Evolutionary conservation across 2,329 filamentous ascomycete genomes (phyloP), one percentile per base, ranked within the genome.

Genomic region (Aciculosporium take): DNA sequence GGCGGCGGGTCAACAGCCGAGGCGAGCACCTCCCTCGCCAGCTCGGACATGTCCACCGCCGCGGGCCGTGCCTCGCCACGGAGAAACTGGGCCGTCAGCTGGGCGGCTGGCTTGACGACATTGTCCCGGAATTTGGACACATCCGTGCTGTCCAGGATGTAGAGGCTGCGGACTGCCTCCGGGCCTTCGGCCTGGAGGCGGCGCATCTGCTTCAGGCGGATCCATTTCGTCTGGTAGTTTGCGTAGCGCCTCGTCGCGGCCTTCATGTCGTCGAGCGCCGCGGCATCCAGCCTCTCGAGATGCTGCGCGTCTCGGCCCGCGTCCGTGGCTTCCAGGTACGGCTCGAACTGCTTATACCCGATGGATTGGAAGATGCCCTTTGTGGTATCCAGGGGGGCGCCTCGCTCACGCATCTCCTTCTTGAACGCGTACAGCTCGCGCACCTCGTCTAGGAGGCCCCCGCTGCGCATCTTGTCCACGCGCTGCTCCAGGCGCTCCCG

Each of bases 291-390:
- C 15, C 65, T 65, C 17, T 72, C 67, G 1, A 83, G 60, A 4
- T 72, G 65, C 45, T 37, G 37, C 8, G 42, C 42, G 6, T 49
- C 49, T 23, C 45, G 40, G 0, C 49, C 49, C 25, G 58, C 46
- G 48, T 61, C 51, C 12, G 66, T 45, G 1, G 72, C 71, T 2
- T 63, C 52, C 20, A 88, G 63, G 53, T 87, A 94, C 0, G 75
- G 69, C 43, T 83, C 72, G 55, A 96, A 82, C 55, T 98, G 86
- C 57, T 93, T 95, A 62, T 87, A 95, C 1, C 91, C 91, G 46
- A 98, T 98, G 1, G 88, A 91, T 40, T 94, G 83, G 87, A 89
- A 98, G 33, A 98, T 93, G 0, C 91, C 93, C 40, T 79, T 77
- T 1, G 75, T 83, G 48, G 76, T 71, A 54, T 96, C 86, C 2